A percentile compares a stretch with the other conserved stretches of the same genome.
phyloP scores from a whole-genome alignment of 2,329 filamentous ascomycete species.

The Fusarium marasasianum region DNA sequence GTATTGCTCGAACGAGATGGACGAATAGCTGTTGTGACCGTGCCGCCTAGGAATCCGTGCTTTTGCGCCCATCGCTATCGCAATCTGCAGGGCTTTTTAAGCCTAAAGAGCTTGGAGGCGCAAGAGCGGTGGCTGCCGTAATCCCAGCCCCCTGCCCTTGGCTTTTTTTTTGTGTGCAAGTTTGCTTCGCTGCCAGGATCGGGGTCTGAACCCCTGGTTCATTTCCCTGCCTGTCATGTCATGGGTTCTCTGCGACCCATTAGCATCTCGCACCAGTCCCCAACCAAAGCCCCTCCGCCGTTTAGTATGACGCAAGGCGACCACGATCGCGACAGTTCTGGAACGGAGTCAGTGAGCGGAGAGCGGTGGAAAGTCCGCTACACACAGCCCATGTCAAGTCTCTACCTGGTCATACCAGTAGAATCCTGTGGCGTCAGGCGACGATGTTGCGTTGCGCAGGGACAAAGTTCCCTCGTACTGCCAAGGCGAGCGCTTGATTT shows the following conservation, averaged over 20 bases:
- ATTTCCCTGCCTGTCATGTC: slow-evolving; percentile 38
- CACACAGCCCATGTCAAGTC: slow-evolving; percentile 24
- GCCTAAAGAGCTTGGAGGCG: slow-evolving; percentile 35
- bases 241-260: slow-evolving; percentile 38
- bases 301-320: slow-evolving; percentile 42
- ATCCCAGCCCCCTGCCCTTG: slow-evolving; percentile 29
- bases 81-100: slow-evolving; percentile 37
- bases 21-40: slow-evolving; percentile 10
- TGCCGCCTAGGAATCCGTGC: slow-evolving; percentile 34
- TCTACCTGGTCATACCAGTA: slow-evolving; percentile 27
- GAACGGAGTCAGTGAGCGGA: slow-evolving; percentile 33
- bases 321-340: slow-evolving; percentile 31
- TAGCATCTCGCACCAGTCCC: slow-evolving; percentile 29
- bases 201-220: slow-evolving; percentile 23
- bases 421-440: slow-evolving; percentile 28
- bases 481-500: slow-evolving; percentile 38
- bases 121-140: slow-evolving; percentile 38
- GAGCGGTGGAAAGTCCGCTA: slow-evolving; percentile 33
- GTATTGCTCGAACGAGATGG: slow-evolving; percentile 19
- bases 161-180: slow-evolving; percentile 29
- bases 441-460: slow-evolving; percentile 12
- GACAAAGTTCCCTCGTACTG: slow-evolving; percentile 19
- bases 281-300: slow-evolving; percentile 26
- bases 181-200: slow-evolving; percentile 27
- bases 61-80: slow-evolving; percentile 31